Percentiles rank a stretch among this genome's conserved stretches.
Evolutionary conservation across 2,329 filamentous ascomycete species (phyloP).

Genomic region (Ampelomyces quisqualis): DNA sequence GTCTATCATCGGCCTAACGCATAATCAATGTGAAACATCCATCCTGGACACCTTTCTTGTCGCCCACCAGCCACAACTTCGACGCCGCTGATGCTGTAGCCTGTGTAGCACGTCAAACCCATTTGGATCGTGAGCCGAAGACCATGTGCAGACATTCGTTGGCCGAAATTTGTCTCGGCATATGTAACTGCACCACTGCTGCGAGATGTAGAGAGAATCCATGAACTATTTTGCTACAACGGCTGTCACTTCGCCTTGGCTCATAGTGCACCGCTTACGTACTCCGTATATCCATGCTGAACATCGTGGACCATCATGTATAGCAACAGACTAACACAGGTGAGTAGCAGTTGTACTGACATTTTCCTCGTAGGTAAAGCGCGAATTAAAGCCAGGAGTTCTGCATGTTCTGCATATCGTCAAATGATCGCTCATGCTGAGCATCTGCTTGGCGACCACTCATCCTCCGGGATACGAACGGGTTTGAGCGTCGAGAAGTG

Average conservation of each 20-base stretch:
- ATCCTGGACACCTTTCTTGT: slow-evolving; percentile 26
- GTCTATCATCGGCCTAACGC: slow-evolving; percentile 8
- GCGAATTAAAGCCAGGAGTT: slow-evolving; percentile 32
- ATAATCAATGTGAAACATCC: slow-evolving; percentile 35
- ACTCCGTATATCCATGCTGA: slow-evolving; percentile 8
- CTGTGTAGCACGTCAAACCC: slow-evolving; percentile 7
- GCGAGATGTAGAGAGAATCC: too few species aligned
- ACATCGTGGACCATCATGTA: slow-evolving; percentile 14
- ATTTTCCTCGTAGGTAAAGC: slow-evolving; percentile 26
- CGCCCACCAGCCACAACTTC: slow-evolving; percentile 32
- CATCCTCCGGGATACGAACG: slow-evolving; percentile 31
- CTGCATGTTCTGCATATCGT: slow-evolving; percentile 33
- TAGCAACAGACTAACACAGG: slow-evolving; percentile 5
- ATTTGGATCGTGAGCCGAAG: slow-evolving; percentile 1
- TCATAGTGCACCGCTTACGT: too few species aligned
- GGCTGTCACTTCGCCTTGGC: too few species aligned
- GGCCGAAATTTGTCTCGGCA: too few species aligned
- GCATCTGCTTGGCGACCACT: slow-evolving; percentile 29
- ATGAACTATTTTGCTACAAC: too few species aligned
- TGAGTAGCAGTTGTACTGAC: slow-evolving; percentile 7
- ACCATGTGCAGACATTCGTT: too few species aligned
- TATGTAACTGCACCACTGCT: too few species aligned
- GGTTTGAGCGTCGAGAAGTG: slow-evolving; percentile 26
- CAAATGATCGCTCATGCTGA: slow-evolving; percentile 27
- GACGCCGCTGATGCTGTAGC: slow-evolving; percentile 20